These are phyloP conservation scores for Nosema bombycis DNA, from an alignment of 371 early-diverging fungal species.

Conservation along the genomic window DNA sequence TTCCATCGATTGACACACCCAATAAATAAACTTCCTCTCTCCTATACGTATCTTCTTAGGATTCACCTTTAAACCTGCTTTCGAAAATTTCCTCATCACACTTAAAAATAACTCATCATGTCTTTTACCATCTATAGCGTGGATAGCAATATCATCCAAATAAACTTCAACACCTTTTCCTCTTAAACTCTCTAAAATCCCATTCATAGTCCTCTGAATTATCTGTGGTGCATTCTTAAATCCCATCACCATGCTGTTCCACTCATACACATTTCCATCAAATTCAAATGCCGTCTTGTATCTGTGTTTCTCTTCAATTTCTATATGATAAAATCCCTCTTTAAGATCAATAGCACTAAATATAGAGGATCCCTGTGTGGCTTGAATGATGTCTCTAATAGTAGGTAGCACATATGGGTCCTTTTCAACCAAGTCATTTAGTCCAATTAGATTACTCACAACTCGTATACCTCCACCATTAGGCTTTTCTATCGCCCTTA, in stretches of 20 bases:
- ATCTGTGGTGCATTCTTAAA: conserved; percentile 50
- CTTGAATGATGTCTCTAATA: conserved; percentile 27
- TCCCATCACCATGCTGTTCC: conserved; percentile 35
- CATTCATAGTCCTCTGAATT: conserved; percentile 50
- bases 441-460: conserved; percentile 20
- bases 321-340: conserved; percentile 49
- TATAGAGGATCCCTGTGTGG: conserved; percentile 12
- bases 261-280: conserved; percentile 37
- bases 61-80: conserved; percentile 31
- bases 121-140: conserved; percentile 14
- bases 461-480: conserved; percentile 44
- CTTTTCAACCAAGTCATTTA: conserved; percentile 33
- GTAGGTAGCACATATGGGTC: conserved; percentile 1
- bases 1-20: conserved; percentile 23
- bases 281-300: conserved; percentile 52
- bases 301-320: conserved; percentile 26
- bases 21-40: conserved; percentile 40
- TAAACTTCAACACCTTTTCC: conserved; percentile 27
- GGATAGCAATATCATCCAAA: conserved; percentile 47
- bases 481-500: conserved; percentile 9
- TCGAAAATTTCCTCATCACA: conserved; percentile 22
- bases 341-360: conserved; percentile 48
- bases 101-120: conserved; percentile 35
- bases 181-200: conserved; percentile 30
- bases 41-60: conserved; percentile 26